These are phyloP conservation scores for Thermothelomyces thermophilus DNA, from an alignment of 2,329 filamentous ascomycete genomes.

Conservation along the genomic window DNA sequence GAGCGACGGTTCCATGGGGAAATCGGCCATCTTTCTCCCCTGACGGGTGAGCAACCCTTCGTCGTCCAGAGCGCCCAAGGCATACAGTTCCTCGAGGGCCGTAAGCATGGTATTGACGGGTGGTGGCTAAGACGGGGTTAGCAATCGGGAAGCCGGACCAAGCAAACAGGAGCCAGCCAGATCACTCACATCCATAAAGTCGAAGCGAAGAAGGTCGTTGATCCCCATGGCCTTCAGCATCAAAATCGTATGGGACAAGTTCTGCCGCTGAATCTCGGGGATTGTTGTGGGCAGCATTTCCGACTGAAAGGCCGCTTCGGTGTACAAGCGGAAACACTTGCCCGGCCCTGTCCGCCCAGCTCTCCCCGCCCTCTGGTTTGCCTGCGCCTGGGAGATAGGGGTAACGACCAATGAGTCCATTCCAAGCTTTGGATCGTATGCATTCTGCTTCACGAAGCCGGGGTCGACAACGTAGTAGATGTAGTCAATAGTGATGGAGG, in stretches of 20 bases:
- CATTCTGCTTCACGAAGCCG: conserved; percentile 96
- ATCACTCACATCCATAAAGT: conserved; percentile 74
- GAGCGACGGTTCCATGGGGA: conserved; percentile 91
- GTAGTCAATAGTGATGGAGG: conserved; percentile 93
- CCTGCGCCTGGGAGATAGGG: conserved; percentile 93
- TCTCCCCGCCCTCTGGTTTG: conserved; percentile 86
- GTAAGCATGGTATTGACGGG: conserved; percentile 97
- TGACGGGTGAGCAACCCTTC: conserved; percentile 88
- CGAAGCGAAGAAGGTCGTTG: conserved; percentile 93
- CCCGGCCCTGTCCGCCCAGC: conserved; percentile 92
- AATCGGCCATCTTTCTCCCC: conserved; percentile 96
- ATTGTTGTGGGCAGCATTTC: conserved; percentile 97
- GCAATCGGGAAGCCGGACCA: background rate
- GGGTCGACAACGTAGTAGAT: conserved; percentile 98
- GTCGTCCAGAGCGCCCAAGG: conserved; percentile 84
- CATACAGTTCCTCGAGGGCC: conserved; percentile 90
- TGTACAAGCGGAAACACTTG: conserved; percentile 93
- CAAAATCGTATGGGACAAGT: conserved; percentile 84
- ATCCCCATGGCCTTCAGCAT: conserved; percentile 99
- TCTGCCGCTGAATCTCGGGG: conserved; percentile 93
- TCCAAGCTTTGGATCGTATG: conserved; percentile 91
- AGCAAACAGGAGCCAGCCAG: background rate
- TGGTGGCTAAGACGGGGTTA: conserved; percentile 48
- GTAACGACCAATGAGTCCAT: conserved; percentile 97
- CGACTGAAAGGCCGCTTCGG: conserved; percentile 87